These are phyloP conservation scores for Botrytis fabae DNA, from an alignment of 2,329 filamentous ascomycete species.

Conservation along the genomic window DNA sequence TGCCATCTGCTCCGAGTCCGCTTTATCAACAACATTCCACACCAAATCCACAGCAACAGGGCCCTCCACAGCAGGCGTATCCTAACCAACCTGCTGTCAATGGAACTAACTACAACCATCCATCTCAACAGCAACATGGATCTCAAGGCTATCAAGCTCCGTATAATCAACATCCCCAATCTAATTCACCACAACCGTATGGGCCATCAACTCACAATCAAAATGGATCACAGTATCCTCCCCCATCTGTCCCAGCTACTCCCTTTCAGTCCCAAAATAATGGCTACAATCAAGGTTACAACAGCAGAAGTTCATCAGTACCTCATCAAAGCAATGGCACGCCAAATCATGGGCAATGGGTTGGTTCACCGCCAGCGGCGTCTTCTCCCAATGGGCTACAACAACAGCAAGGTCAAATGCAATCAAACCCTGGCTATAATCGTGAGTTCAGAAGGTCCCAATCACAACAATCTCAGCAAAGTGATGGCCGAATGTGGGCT, in stretches of 20 bases:
- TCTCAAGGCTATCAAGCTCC: conserved; percentile 29
- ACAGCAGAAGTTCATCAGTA: conserved; percentile 5
- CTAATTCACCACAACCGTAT: conserved; percentile 30
- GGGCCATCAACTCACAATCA: conserved; percentile 24
- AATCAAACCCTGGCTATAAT: conserved; percentile 12
- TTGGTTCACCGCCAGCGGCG: conserved; percentile 8
- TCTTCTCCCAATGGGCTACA: conserved; percentile 23
- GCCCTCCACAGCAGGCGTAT: conserved; percentile 29
- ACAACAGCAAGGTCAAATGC: conserved; percentile 19
- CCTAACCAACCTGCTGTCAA: conserved; percentile 23
- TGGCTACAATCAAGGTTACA: conserved; percentile 22
- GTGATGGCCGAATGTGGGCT: conserved; percentile 5
- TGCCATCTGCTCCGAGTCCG: conserved; percentile 20
- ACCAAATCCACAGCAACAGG: conserved; percentile 27
- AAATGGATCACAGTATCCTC: conserved; percentile 26
- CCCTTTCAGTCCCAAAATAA: conserved; percentile 27
- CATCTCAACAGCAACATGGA: conserved; percentile 27
- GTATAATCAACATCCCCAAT: conserved; percentile 29
- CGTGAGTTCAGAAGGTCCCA: conserved; percentile 17
- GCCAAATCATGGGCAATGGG: conserved; percentile 16
- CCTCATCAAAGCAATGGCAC: conserved; percentile 17
- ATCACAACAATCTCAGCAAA: conserved; percentile 16
- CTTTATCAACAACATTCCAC: conserved; percentile 34
- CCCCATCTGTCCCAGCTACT: conserved; percentile 15
- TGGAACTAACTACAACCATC: conserved; percentile 27